These are phyloP conservation scores for Pterulicium gracile DNA, from an alignment of 1,284 basidiomycete species.

Conservation along the genomic window DNA sequence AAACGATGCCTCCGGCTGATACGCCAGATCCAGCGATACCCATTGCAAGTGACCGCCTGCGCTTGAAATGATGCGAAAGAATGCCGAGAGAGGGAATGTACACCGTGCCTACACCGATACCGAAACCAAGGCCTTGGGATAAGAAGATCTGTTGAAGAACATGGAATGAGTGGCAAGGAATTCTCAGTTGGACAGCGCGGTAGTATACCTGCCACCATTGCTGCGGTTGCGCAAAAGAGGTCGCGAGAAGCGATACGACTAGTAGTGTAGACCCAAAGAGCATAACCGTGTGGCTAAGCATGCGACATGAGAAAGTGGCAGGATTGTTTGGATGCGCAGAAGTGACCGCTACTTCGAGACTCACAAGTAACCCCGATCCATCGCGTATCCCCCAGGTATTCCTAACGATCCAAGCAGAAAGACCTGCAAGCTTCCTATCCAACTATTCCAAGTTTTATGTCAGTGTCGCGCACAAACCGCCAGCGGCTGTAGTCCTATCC, in stretches of 20 bases:
- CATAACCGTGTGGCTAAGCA: background rate
- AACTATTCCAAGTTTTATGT: background rate
- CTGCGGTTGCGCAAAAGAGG: background rate
- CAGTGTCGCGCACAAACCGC: background rate
- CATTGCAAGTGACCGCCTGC: constrained; percentile 19
- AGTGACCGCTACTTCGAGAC: too few relatives aligned
- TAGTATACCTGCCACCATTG: background rate
- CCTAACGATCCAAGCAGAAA: background rate
- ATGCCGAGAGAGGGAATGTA: constrained; percentile 15
- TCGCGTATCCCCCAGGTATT: background rate
- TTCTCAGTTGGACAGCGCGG: background rate
- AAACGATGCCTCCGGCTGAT: background rate
- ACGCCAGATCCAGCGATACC: constrained; percentile 17
- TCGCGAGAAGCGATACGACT: background rate
- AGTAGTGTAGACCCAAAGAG: background rate
- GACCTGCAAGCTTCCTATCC: background rate
- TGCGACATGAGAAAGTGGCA: background rate
- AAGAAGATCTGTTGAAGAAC: constrained; percentile 10
- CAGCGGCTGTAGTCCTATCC: background rate
- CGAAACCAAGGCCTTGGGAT: constrained; percentile 17
- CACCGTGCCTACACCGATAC: constrained; percentile 17
- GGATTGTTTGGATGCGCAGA: background rate
- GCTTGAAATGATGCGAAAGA: constrained; percentile 17
- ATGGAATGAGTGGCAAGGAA: background rate
- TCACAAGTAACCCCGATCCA: background rate